Percentiles rank a stretch among this genome's conserved stretches.
phyloP scores from a whole-genome alignment of 2,329 filamentous ascomycete species.

The Amauroascus verrucosus region DNA sequence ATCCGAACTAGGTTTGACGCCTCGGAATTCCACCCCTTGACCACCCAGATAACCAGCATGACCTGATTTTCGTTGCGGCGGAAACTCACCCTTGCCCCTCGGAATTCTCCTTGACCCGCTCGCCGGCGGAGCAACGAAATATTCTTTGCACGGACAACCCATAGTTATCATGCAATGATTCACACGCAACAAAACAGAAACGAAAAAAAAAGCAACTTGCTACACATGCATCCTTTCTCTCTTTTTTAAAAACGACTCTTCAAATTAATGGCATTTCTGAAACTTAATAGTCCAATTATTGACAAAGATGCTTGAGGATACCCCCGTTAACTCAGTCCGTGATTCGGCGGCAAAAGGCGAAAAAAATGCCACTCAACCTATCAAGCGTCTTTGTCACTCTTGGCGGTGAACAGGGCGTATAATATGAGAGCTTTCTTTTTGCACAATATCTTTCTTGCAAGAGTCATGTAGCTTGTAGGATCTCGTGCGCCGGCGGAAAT shows the following conservation, averaged over 20 bases:
- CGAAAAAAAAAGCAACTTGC: too few species aligned
- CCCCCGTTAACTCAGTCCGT: not conserved
- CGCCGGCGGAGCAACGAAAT: not conserved
- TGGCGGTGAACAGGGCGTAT: not conserved
- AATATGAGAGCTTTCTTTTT: not conserved
- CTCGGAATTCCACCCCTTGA: not conserved
- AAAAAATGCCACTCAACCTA: not conserved
- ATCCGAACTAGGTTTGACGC: not conserved
- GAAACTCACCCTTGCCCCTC: not conserved
- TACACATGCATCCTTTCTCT: too few species aligned
- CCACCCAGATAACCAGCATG: too few species aligned
- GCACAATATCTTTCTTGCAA: too few species aligned
- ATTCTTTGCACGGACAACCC: too few species aligned
- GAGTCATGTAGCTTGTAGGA: too few species aligned
- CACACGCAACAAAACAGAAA: too few species aligned
- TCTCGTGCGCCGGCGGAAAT: too few species aligned
- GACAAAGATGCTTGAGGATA: not conserved
- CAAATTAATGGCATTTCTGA: not conserved
- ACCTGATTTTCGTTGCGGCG: too few species aligned
- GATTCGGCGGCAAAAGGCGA: not conserved
- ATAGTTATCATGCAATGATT: too few species aligned
- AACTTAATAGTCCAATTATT: not conserved
- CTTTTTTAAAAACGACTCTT: too few species aligned
- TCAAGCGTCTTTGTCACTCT: too few species aligned
- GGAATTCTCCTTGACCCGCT: not conserved